Evolutionary conservation across 805 yeast genomes (phyloP).

Genomic region (Monosporozyma servazzii): DNA sequence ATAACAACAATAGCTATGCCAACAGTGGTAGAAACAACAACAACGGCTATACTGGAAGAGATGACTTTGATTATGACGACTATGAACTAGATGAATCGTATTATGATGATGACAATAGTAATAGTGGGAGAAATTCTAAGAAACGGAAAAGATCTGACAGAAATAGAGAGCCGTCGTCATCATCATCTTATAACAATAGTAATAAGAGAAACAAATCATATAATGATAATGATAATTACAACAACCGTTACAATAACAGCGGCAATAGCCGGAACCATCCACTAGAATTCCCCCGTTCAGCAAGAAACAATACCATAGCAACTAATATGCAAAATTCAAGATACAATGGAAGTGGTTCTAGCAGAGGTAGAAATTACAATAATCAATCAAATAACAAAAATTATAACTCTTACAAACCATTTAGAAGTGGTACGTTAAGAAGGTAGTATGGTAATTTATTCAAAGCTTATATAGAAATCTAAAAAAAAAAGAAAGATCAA

Average conservation of each 20-base stretch:
- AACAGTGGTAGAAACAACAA: neutral
- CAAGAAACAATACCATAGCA: conserved; percentile 4
- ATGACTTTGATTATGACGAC: conserved; percentile 18
- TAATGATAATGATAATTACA: conserved; percentile 3
- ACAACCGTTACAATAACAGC: neutral
- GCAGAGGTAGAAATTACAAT: neutral
- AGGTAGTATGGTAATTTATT: neutral
- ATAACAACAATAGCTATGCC: neutral
- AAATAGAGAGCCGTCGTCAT: conserved; percentile 1
- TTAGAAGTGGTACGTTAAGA: conserved; percentile 18
- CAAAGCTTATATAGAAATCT: neutral
- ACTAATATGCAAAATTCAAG: conserved; percentile 15
- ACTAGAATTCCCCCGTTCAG: conserved; percentile 22
- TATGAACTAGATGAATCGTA: conserved; percentile 20
- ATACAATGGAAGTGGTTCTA: conserved; percentile 7
- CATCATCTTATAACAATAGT: conserved; percentile 3
- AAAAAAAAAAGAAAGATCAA: neutral
- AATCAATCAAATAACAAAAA: conserved; percentile 5
- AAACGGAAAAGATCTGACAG: conserved; percentile 8
- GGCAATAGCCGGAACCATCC: conserved; percentile 13
- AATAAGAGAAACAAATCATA: conserved; percentile 5
- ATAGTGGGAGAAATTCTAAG: conserved; percentile 7
- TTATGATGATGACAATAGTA: conserved; percentile 14
- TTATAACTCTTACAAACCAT: conserved; percentile 18
- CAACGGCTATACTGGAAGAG: neutral